Base-by-base conservation (phyloP, 306 rosid species). In the Prosopis cineraria region DNA sequence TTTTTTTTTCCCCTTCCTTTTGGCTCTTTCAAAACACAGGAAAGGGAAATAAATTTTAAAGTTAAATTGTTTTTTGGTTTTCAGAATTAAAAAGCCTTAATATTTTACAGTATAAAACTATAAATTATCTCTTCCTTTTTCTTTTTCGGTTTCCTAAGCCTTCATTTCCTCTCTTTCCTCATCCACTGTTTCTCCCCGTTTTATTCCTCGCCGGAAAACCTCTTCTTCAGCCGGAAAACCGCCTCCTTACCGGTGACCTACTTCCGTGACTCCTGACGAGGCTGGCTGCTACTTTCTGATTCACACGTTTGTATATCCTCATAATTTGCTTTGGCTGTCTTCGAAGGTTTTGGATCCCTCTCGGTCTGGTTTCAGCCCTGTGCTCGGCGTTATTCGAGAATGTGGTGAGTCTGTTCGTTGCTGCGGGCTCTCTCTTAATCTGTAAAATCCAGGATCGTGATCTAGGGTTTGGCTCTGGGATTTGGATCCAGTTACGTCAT, bases 391-490 rank as follows among this genome's bases (percentile, higher is more conserved):
- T 86, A 69, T 16, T 45, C 2, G 75, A 74, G 90, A 91, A 89
- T 91, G 96, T 87, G 87, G 88, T 75, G 72, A 43, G 75, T 73
- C 85, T 82, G 55, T 78, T 72, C 76, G 75, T 47, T 56, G 40
- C 65, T 41, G 41, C 40, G 33, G 80, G 53, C 84, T 74, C 31
- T 20, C n/a, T 79, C 20, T 22, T 82, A 82, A 29, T 64, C 60
- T 29, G 50, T 24, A 68, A 72, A 73, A 56, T 80, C 76, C 24
- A 47, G 76, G 79, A 80, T 85, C 81, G 82, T 81, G 87, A 89
- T 88, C 88, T 89, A 80, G 91, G 87, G 93, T 84, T 84, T 64
- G 70, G 77, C 65, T 78, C 62, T 76, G 33, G 77, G 84, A 75
- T 80, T 87, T 75, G 48, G 80, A 80, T 79, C 85, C 80, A 36